Conservation (phyloP, 768 basidiomycete genomes). For the Kwoniella sp. region DNA sequence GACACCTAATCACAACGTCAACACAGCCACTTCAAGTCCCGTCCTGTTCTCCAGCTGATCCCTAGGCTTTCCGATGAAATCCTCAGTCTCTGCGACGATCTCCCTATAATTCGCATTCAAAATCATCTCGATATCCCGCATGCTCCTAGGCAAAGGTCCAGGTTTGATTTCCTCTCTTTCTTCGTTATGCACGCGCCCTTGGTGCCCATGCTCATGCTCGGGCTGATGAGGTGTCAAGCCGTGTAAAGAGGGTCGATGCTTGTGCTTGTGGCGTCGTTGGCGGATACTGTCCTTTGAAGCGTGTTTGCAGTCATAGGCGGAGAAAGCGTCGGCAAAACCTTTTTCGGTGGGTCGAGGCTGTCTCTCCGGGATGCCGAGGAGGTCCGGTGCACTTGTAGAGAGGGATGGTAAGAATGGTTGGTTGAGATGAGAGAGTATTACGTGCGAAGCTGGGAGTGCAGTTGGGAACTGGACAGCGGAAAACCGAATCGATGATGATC, state of each 20-base stretch:
- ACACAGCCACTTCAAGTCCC: constrained; percentile 44
- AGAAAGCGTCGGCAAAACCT: constrained; percentile 30
- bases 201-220: constrained; percentile 1
- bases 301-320: constrained; percentile 18
- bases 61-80: constrained; percentile 29
- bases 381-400: constrained; percentile 63
- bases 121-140: constrained; percentile 40
- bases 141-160: constrained; percentile 25
- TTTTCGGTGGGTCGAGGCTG: constrained; percentile 26
- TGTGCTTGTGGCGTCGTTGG: constrained; percentile 3
- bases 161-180: constrained; percentile 14
- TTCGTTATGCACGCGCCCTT: not conserved
- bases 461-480: constrained; percentile 63
- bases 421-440: constrained; percentile 65
- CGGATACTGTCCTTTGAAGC: constrained; percentile 3
- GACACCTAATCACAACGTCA: constrained; percentile 36
- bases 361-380: constrained; percentile 54
- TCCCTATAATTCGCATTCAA: constrained; percentile 45
- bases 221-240: not conserved
- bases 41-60: constrained; percentile 49
- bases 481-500: not conserved
- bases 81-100: constrained; percentile 30
- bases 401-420: constrained; percentile 73
- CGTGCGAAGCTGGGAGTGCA: constrained; percentile 60
- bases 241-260: not conserved